Base-by-base conservation (phyloP, 768 basidiomycete genomes). In the Rhodosporidiobolus sp. region DNA sequence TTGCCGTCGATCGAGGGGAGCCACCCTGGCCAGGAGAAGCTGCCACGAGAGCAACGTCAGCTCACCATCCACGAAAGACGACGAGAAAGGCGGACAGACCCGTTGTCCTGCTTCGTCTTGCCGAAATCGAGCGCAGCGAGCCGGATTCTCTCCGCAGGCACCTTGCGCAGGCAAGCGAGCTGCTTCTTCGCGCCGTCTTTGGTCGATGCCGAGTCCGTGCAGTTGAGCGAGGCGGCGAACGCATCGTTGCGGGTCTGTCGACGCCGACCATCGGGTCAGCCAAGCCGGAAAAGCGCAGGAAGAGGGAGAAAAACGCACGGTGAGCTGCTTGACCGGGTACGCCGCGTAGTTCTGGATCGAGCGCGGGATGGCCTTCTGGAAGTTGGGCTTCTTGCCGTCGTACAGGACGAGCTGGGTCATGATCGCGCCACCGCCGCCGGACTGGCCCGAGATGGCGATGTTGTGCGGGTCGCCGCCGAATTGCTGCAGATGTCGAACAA, bases 1-100 rank as follows among this genome's bases (percentile, higher is more conserved):
- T 83, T 82, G 1, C 85, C 85, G 73, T 88, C 88, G 12, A 88
- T 56, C 17, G 87, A 85, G 7, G 87, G 87, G 54, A 81, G 81
- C 81, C 87, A 89, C 3, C 65, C 58, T 0, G 48, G 65, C 57
- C 58, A 67, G 1, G 49, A 26, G 20, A 58, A 59, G 56, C 65
- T 65, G 55, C 24, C 22, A 20, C 14, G 20, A 45, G 0, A 16
- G 46, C 19, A 14, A 32, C 17, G n/a, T 62, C 28, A 50, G 48
- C n/a, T 48, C 16, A 52, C 1, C 4, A 28, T 48, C 17, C 11
- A 45, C 4, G 6, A 24, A 11, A 45, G 24, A 11, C 6, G 1
- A 48, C 45, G 14, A 30, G 16, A 30, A 20, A 12, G 12, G 28
- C 11, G 26, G 20, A 16, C 56, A 32, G 19, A 66, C 57, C 65